A percentile compares a stretch with the other conserved stretches of the same genome.
These are phyloP conservation scores for Takakia lepidozioides DNA, from an alignment of 225 moss, liverwort and hornwort genomes.

Conservation along the genomic window DNA sequence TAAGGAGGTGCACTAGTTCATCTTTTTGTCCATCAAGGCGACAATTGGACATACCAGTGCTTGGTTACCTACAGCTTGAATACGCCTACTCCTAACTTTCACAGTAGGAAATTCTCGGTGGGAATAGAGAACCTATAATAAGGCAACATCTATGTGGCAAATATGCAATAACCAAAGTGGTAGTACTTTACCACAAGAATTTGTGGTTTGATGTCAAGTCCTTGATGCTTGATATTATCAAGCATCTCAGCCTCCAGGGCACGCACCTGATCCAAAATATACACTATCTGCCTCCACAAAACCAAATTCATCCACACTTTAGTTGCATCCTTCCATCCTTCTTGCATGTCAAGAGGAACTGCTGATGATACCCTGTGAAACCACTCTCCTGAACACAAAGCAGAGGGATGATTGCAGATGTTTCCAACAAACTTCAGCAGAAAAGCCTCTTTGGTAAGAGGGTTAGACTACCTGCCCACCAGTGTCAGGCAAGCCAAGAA, in stretches of 20 bases:
- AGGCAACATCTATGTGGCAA: not conserved
- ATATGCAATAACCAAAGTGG: not conserved
- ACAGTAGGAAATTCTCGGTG: no score
- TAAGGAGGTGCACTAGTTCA: no score
- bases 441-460: not conserved
- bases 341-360: not conserved
- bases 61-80: not conserved
- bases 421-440: not conserved
- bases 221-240: slow-evolving; percentile 27
- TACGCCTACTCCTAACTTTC: no score
- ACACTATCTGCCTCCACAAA: slow-evolving; percentile 55
- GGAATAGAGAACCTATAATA: no score
- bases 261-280: slow-evolving; percentile 57
- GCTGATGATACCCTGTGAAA: not conserved
- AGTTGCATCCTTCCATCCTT: not conserved
- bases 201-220: slow-evolving; percentile 28
- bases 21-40: no score
- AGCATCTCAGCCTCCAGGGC: slow-evolving; percentile 43
- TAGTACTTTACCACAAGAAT: slow-evolving; percentile 29
- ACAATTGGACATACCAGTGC: no score
- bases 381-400: no score
- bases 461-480: slow-evolving; percentile 84
- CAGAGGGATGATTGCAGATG: not conserved
- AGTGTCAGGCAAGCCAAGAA: slow-evolving; percentile 88
- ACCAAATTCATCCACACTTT: not conserved